Conservation (phyloP, 2,329 filamentous ascomycete species). For the Aspergillus felis region DNA sequence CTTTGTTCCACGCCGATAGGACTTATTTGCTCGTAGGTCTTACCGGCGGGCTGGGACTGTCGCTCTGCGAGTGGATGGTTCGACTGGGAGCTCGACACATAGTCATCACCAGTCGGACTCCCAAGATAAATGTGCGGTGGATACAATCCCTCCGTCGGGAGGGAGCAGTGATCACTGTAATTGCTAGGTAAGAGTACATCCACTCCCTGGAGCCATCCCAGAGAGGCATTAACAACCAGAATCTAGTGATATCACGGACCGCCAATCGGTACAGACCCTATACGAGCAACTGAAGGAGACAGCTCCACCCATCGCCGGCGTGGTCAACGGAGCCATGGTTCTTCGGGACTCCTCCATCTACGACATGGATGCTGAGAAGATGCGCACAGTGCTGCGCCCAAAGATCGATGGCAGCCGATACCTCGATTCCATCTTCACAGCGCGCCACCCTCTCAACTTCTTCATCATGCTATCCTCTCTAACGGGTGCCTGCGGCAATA, state of each 20-base stretch:
- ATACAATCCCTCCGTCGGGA: too few relatives aligned
- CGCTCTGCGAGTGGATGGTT: too few relatives aligned
- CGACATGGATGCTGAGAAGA: neutral
- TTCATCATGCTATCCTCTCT: conserved; percentile 13
- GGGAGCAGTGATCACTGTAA: too few relatives aligned
- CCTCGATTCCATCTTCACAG: conserved; percentile 4
- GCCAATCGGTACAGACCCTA: conserved; percentile 5
- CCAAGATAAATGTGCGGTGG: too few relatives aligned
- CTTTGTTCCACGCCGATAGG: too few relatives aligned
- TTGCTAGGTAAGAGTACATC: too few relatives aligned
- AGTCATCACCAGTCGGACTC: too few relatives aligned
- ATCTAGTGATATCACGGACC: conserved; percentile 4
- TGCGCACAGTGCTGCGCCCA: neutral
- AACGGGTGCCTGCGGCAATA: conserved; percentile 5
- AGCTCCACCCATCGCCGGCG: conserved; percentile 30
- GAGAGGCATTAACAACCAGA: too few relatives aligned
- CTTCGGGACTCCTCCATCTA: conserved; percentile 21
- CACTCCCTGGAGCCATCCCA: too few relatives aligned
- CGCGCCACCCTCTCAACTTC: conserved; percentile 6
- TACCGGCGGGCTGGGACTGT: too few relatives aligned
- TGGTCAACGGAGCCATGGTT: conserved; percentile 35
- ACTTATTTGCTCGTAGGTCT: too few relatives aligned
- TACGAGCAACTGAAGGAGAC: conserved; percentile 15
- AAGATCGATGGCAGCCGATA: conserved; percentile 5
- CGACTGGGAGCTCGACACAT: too few relatives aligned